These are phyloP conservation scores for Yamadazyma sp. DNA, from an alignment of 805 yeast genomes.

Conservation along the genomic window DNA sequence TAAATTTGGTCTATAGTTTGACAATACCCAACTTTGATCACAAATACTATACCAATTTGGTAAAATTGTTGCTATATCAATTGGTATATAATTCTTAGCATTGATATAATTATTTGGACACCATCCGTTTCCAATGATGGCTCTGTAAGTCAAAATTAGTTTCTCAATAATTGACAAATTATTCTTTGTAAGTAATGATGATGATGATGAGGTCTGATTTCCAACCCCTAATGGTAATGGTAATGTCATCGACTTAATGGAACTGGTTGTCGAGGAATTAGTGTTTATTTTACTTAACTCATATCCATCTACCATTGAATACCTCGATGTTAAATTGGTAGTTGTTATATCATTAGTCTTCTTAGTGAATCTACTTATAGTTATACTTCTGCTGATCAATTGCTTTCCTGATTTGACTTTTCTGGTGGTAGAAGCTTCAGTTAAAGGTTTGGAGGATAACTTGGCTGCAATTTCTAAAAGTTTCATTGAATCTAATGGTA, in stretches of 20 bases:
- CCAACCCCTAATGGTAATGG: constrained; percentile 44
- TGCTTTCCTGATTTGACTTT: constrained; percentile 29
- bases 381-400: constrained; percentile 51
- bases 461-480: constrained; percentile 62
- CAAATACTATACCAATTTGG: constrained; percentile 49
- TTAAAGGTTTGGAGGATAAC: constrained; percentile 53
- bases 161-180: constrained; percentile 47
- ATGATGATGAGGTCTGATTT: constrained; percentile 38
- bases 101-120: constrained; percentile 27
- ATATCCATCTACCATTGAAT: constrained; percentile 56
- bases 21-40: constrained; percentile 56
- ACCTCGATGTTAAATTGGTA: constrained; percentile 23
- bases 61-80: constrained; percentile 35
- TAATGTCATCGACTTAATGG: constrained; percentile 37
- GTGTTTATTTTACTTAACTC: constrained; percentile 52
- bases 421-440: constrained; percentile 28
- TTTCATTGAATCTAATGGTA: constrained; percentile 65
- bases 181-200: constrained; percentile 33
- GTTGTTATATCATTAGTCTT: constrained; percentile 26
- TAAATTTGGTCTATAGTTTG: constrained; percentile 50
- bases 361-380: constrained; percentile 32
- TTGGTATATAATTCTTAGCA: constrained; percentile 26
- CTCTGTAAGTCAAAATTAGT: constrained; percentile 51
- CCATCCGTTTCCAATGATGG: constrained; percentile 51
- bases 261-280: constrained; percentile 41